Evolutionary conservation across 2,329 filamentous ascomycete genomes (phyloP), one percentile per base, ranked within the genome.

Genomic region (Mollisia scopiformis): DNA sequence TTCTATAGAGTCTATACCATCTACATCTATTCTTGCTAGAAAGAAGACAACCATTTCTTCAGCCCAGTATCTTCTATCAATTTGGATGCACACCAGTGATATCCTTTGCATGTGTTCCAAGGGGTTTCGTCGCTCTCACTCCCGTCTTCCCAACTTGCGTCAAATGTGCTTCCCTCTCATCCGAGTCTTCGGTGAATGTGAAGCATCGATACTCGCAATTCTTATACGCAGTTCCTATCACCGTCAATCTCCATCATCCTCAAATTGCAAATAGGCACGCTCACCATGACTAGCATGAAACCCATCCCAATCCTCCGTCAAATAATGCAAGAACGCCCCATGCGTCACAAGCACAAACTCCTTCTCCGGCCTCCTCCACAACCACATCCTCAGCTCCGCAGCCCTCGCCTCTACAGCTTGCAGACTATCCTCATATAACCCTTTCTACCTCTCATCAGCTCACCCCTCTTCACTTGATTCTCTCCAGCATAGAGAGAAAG

Each of bases 341-440:
- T 66, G 64, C 5, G 64, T 66, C 16, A 67, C 61, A 4, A 67
- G 59, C 10, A 65, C 58, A 35, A 65, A 63, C 6, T 53, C 13
- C 23, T 43, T 59, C 21, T 66, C 64, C 4, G 64, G 64, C 3
- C 64, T 59, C 8, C 53, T 56, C 51, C 51, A 66, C 1, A 66
- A 50, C 62, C 62, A 64, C 11, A 16, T 33, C 43, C 64, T 51
- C 7, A 66, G 25, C 16, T 59, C 62, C 4, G 59, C 62, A 10
- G 64, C 64, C 33, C 64, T 55, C 27, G 52, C 30, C 25, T 50
- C 50, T 8, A 62, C 60, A 1, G 64, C 64, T 46, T 47, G 28
- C 1, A 66, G 31, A 14, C 56, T 61, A 14, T 59, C 64, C 54
- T 63, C 64, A n/a, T 61, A 66, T 7, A 55, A 50, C 0, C 64